A percentile compares a stretch with the other conserved stretches of the same genome.
Evolutionary conservation across 1,139 yeast genomes (phyloP).

Genomic region (Hemisphaericaspora xylofermentans): DNA sequence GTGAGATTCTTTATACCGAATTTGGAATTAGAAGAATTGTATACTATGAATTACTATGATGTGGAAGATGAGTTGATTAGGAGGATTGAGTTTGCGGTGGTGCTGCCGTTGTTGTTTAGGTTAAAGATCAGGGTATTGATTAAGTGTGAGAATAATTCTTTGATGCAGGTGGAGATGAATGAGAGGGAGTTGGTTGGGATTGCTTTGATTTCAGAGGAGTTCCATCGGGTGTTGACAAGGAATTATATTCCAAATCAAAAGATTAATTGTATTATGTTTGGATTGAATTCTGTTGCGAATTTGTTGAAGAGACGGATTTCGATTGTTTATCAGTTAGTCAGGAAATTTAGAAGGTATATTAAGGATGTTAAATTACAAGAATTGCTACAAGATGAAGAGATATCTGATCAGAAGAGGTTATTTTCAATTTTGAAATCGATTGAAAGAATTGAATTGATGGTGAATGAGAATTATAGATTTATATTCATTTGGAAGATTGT

Average conservation of each 20-base stretch:
- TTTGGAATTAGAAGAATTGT: constrained; percentile 23
- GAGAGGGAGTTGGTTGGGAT: constrained; percentile 2
- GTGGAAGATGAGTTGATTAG: constrained; percentile 15
- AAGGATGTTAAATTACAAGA: constrained; percentile 6
- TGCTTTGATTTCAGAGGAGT: constrained; percentile 24
- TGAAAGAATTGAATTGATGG: constrained; percentile 19
- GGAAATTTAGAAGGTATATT: constrained; percentile 16
- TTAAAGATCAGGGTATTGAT: constrained; percentile 21
- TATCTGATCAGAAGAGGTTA: constrained; percentile 18
- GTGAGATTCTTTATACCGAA: constrained; percentile 29
- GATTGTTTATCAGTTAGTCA: constrained; percentile 20
- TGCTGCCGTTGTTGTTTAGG: constrained; percentile 26
- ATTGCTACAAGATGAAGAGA: constrained; percentile 12
- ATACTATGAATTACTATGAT: constrained; percentile 14
- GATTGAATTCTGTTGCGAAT: constrained; percentile 32
- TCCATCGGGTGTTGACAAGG: constrained; percentile 16
- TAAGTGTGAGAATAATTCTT: constrained; percentile 18
- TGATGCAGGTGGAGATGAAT: constrained; percentile 16
- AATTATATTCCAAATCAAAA: constrained; percentile 29
- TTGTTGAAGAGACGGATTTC: constrained; percentile 23
- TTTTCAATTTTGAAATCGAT: constrained; percentile 23
- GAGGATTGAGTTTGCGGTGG: constrained; percentile 21
- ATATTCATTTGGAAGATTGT: constrained; percentile 30
- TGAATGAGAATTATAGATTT: constrained; percentile 14
- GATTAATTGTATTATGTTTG: constrained; percentile 30